Percentiles rank a stretch among this genome's conserved stretches.
phyloP scores from a whole-genome alignment of 1,139 yeast species.

The Geotrichum carabidarum region DNA sequence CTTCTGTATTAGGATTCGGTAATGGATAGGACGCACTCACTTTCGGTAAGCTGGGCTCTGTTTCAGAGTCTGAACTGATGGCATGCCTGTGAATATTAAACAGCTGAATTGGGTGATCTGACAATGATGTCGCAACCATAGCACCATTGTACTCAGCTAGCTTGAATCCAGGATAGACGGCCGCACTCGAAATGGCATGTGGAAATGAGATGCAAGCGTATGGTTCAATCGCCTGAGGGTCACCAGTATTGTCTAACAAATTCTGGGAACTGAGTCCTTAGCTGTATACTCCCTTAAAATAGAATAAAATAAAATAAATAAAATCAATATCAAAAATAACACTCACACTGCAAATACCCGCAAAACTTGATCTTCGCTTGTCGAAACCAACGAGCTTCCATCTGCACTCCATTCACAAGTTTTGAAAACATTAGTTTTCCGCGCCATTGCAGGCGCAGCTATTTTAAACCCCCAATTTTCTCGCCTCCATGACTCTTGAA shows the following conservation, averaged over 20 bases:
- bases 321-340: neutral
- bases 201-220: constrained; percentile 17
- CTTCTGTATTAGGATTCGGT: constrained; percentile 23
- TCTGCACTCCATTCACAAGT: constrained; percentile 34
- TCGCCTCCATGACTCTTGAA: constrained; percentile 12
- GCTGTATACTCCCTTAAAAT: constrained; percentile 27
- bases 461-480: neutral
- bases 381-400: constrained; percentile 32
- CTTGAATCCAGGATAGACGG: constrained; percentile 19
- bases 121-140: constrained; percentile 11
- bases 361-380: constrained; percentile 31
- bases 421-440: constrained; percentile 8
- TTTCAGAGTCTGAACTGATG: neutral
- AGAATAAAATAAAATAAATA: too few species aligned
- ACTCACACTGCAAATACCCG: constrained; percentile 29
- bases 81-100: constrained; percentile 17
- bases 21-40: constrained; percentile 28
- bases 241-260: neutral
- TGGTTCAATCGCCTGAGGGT: neutral
- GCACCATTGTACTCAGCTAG: constrained; percentile 10
- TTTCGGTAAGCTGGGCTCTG: constrained; percentile 3
- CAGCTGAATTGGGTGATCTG: constrained; percentile 19
- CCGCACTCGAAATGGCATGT: constrained; percentile 10
- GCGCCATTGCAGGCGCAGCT: too few species aligned
- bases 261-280: constrained; percentile 23